Evolutionary conservation across 179 eudicot species (phyloP).

Genomic region (Silene noctiflora): DNA sequence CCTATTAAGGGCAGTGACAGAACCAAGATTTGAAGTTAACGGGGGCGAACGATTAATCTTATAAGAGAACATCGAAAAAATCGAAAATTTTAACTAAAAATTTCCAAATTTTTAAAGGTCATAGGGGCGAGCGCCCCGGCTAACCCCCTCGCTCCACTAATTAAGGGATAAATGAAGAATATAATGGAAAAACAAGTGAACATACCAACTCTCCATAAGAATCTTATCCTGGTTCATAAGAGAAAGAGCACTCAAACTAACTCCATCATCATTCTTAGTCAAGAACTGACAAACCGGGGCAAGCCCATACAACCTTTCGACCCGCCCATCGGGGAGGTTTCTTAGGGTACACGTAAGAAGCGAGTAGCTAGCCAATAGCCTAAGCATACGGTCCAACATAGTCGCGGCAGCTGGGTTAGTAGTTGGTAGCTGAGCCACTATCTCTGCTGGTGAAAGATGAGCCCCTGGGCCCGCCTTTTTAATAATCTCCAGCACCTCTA

Average conservation of each 20-base stretch:
- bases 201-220: constrained; percentile 39
- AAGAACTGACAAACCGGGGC: constrained; percentile 41
- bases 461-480: constrained; percentile 29
- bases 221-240: constrained; percentile 37
- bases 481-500: constrained; percentile 43
- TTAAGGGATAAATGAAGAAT: background rate
- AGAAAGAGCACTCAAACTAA: constrained; percentile 28
- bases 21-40: no score
- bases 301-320: constrained; percentile 40
- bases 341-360: constrained; percentile 30
- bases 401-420: constrained; percentile 36
- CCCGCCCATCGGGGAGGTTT: constrained; percentile 29
- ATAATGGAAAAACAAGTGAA: background rate
- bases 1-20: no score
- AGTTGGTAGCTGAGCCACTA: constrained; percentile 34
- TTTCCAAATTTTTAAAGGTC: no score
- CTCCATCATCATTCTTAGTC: constrained; percentile 39
- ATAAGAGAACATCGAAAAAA: no score
- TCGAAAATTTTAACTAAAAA: no score
- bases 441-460: constrained; percentile 35
- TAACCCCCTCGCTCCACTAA: no score
- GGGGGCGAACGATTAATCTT: no score
- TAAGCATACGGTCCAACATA: constrained; percentile 48
- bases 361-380: constrained; percentile 39
- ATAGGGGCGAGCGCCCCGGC: no score